Evolutionary conservation across 441 rosid genomes (phyloP), one percentile per base, ranked within the genome.

Genomic region (Breynia disticha): DNA sequence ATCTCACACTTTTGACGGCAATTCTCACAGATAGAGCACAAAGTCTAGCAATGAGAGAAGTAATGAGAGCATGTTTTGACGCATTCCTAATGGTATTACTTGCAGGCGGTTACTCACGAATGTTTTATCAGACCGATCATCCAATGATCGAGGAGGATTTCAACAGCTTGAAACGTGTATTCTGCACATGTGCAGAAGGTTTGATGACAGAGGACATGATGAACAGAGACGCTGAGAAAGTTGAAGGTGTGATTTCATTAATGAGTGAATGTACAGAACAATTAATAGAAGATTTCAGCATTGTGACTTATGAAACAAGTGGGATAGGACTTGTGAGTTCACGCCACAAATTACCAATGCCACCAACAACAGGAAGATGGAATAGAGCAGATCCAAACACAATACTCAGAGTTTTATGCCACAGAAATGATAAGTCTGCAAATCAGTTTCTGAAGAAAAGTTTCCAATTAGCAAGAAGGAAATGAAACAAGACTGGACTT

Each of bases 311-410:
- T 17, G 96, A 87, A 65, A 68, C 85, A 44, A 84, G 83, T 38
- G 83, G 95, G 0, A 64, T 75, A 0, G 89, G 89, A 15, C 44
- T 69, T 46, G 49, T 76, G 28, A 74, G 76, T 0, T 10, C 70
- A 3, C 83, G 91, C 16, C 82, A 79, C 17, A 91, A 82, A 69
- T 72, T 86, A 16, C 87, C 86, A 0, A 82, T 88, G 98, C 95
- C 91, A 14, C 95, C 91, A 14, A 84, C 91, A 14, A 86, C 91
- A 0, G 87, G 91, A 48, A 50, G 81, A 52, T 88, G 97, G 95
- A 78, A 77, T 59, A 66, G 82, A 52, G 70, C 90, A 5, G 95
- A 87, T 69, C 91, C 91, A 0, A 87, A 87, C 69, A 87, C 91
- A 14, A 80, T 86, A 7, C 60, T 88, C 28, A 78, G 94, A 56